phyloP scores from a whole-genome alignment of 768 basidiomycete species.

The Serendipita sp. region DNA sequence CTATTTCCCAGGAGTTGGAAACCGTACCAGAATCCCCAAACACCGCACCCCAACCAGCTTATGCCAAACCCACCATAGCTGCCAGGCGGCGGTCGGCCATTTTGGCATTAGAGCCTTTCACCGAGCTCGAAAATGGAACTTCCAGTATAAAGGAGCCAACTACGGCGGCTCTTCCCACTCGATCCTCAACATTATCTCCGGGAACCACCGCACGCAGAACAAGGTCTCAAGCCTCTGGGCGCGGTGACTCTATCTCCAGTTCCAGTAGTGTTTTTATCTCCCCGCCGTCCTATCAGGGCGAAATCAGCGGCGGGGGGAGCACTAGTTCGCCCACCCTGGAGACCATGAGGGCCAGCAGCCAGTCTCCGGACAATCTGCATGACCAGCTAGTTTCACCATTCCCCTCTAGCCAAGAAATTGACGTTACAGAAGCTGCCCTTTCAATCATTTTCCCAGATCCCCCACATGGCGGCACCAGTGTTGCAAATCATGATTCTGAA shows the following conservation, averaged over 20 bases:
- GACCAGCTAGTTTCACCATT: too few relatives aligned
- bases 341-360: neutral
- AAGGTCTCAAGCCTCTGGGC: neutral
- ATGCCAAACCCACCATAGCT: neutral
- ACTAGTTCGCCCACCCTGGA: conserved; percentile 4
- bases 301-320: conserved; percentile 5
- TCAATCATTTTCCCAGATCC: too few relatives aligned
- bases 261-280: conserved; percentile 6
- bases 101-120: neutral
- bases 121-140: neutral
- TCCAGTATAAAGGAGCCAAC: neutral
- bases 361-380: too few relatives aligned
- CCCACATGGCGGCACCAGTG: too few relatives aligned
- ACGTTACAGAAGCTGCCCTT: too few relatives aligned
- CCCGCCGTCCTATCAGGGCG: conserved; percentile 4
- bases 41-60: neutral
- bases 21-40: neutral
- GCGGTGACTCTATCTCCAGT: neutral
- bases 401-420: too few relatives aligned
- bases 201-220: neutral
- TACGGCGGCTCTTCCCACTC: neutral
- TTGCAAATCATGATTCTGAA: too few relatives aligned
- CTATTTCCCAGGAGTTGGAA: neutral
- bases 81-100: neutral
- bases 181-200: neutral